phyloP scores from a whole-genome alignment of 768 basidiomycete genomes.

The Glaciozyma antarctica region DNA sequence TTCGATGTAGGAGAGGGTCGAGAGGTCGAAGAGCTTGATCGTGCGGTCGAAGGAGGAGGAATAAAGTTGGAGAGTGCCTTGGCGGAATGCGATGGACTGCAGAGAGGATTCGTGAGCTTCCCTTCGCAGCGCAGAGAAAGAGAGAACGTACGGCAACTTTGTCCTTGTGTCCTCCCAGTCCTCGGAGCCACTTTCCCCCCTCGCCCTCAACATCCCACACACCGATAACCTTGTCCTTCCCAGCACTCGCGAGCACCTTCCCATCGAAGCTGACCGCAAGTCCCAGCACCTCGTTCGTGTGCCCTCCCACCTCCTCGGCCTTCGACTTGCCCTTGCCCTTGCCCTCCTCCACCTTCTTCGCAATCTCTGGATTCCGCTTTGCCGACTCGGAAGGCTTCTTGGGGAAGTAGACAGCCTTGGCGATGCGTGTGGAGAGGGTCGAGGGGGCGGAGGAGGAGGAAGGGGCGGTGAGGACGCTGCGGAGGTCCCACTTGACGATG shows the following conservation, averaged over 20 bases:
- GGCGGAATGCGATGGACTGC: slow-evolving; percentile 65
- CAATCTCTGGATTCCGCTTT: slow-evolving; percentile 13
- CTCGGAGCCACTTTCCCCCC: slow-evolving; percentile 61
- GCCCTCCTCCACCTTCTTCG: slow-evolving; percentile 16
- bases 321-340: slow-evolving; percentile 47
- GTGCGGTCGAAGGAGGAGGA: slow-evolving; percentile 77
- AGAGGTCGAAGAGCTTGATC: slow-evolving; percentile 72
- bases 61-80: slow-evolving; percentile 64
- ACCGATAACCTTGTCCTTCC: slow-evolving; percentile 68
- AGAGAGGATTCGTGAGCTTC: not conserved
- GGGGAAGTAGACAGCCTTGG: slow-evolving; percentile 35
- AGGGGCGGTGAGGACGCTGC: slow-evolving; percentile 42
- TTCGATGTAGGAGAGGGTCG: slow-evolving; percentile 72
- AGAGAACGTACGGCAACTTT: slow-evolving; percentile 54
- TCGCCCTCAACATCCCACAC: slow-evolving; percentile 61
- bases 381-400: slow-evolving; percentile 9
- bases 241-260: slow-evolving; percentile 73
- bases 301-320: slow-evolving; percentile 47
- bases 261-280: slow-evolving; percentile 80
- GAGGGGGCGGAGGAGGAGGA: slow-evolving; percentile 41
- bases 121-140: slow-evolving; percentile 33
- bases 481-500: slow-evolving; percentile 75
- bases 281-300: slow-evolving; percentile 74
- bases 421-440: slow-evolving; percentile 18
- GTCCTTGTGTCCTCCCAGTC: slow-evolving; percentile 69